Percentiles rank a stretch among this genome's conserved stretches.
phyloP scores from a whole-genome alignment of 352 stramenopile species.

The Thraustochytrium striatum region DNA sequence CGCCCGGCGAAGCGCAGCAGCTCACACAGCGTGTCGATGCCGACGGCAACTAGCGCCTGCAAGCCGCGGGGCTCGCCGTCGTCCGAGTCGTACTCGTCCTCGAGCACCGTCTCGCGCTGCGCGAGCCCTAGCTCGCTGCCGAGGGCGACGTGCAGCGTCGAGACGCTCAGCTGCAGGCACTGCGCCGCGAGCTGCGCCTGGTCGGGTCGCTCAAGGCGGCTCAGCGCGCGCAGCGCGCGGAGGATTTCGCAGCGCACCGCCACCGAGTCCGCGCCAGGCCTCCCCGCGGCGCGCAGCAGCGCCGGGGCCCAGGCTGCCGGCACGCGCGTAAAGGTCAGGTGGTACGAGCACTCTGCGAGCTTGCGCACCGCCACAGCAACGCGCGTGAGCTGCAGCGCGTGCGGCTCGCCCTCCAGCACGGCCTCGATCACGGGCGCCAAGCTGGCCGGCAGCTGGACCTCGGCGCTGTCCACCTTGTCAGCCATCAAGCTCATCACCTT shows the following conservation, averaged over 20 bases:
- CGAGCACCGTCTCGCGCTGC: neutral
- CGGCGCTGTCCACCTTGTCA: neutral
- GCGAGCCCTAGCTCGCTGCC: neutral
- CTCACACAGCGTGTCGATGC: neutral
- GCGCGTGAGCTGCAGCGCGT: neutral
- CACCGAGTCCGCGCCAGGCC: neutral
- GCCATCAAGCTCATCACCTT: slow-evolving; percentile 1
- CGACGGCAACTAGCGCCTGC: neutral
- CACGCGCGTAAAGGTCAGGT: neutral
- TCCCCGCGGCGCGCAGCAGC: neutral
- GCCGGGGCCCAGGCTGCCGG: neutral
- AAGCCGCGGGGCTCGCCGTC: slow-evolving; percentile 15
- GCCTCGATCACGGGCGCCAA: slow-evolving; percentile 16
- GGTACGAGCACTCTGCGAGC: neutral
- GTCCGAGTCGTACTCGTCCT: slow-evolving; percentile 28
- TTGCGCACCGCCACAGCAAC: neutral
- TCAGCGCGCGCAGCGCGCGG: neutral
- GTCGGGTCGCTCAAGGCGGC: neutral
- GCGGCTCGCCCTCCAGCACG: neutral
- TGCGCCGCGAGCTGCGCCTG: neutral
- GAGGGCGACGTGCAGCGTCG: neutral
- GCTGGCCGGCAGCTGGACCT: neutral
- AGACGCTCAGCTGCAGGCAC: neutral
- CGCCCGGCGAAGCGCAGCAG: neutral
- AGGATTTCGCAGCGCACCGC: slow-evolving; percentile 4